Conservation (phyloP, 2,329 filamentous ascomycete genomes). For the Gnomoniopsis smithogilvyi region DNA sequence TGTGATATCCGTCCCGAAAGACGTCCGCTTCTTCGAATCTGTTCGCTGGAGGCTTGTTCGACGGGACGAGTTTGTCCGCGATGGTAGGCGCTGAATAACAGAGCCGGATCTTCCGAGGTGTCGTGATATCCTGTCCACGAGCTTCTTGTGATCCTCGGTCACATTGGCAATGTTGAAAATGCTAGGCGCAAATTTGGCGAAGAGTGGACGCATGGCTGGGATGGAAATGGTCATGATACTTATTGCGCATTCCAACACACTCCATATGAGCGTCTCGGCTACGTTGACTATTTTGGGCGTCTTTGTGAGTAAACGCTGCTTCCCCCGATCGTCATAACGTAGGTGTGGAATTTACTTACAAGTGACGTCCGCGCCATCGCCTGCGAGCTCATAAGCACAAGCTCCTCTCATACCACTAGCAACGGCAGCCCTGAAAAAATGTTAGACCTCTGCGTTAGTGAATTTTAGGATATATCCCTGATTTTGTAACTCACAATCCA, state of each 20-base stretch:
- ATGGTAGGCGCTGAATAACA: background rate
- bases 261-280: conserved; percentile 8
- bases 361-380: conserved; percentile 3
- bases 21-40: background rate
- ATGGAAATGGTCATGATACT: conserved; percentile 10
- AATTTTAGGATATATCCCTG: background rate
- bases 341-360: background rate
- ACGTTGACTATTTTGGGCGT: conserved; percentile 12
- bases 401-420: background rate
- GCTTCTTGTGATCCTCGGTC: conserved; percentile 7
- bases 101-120: background rate
- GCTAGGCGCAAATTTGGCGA: conserved; percentile 9
- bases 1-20: background rate
- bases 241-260: conserved; percentile 10
- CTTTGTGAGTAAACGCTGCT: background rate
- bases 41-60: background rate
- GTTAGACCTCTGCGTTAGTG: background rate
- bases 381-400: background rate
- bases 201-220: conserved; percentile 10
- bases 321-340: background rate
- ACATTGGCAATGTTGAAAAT: conserved; percentile 16
- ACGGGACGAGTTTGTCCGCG: background rate
- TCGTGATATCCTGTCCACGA: background rate
- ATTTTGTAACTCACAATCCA: conserved; percentile 1
- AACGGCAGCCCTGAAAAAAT: conserved; percentile 2